Evolutionary conservation across 441 rosid genomes (phyloP).

Genomic region (Croton setiger): DNA sequence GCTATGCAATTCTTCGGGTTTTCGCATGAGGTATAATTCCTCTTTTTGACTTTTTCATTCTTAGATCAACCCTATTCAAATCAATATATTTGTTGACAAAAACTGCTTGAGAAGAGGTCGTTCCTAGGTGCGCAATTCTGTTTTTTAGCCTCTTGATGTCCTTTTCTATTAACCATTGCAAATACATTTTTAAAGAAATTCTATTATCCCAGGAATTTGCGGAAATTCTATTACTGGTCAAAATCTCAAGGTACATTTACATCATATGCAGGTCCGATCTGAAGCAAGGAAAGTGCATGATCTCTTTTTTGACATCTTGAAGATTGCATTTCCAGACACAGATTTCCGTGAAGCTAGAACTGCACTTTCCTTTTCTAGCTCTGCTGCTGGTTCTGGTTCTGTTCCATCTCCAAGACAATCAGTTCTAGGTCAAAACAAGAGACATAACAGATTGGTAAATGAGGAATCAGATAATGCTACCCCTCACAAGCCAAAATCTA

Average conservation of each 20-base stretch:
- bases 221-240: neutral
- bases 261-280: constrained; percentile 67
- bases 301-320: constrained; percentile 93
- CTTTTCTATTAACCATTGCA: neutral
- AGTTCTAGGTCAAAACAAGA: constrained; percentile 58
- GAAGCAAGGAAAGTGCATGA: constrained; percentile 98
- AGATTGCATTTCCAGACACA: constrained; percentile 85
- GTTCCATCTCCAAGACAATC: constrained; percentile 53
- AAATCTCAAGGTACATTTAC: constrained; percentile 20
- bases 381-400: constrained; percentile 41
- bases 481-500: constrained; percentile 47
- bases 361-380: constrained; percentile 61
- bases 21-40: constrained; percentile 79
- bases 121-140: constrained; percentile 3
- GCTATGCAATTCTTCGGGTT: constrained; percentile 84
- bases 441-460: constrained; percentile 49
- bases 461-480: constrained; percentile 62
- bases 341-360: constrained; percentile 84
- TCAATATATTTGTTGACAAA: neutral
- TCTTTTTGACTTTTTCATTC: neutral
- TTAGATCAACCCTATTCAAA: neutral
- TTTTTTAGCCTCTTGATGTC: neutral
- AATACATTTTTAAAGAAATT: neutral
- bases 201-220: neutral
- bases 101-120: neutral